These are phyloP conservation scores for Cadophora sp. DNA, from an alignment of 2,329 filamentous ascomycete genomes.

Conservation along the genomic window DNA sequence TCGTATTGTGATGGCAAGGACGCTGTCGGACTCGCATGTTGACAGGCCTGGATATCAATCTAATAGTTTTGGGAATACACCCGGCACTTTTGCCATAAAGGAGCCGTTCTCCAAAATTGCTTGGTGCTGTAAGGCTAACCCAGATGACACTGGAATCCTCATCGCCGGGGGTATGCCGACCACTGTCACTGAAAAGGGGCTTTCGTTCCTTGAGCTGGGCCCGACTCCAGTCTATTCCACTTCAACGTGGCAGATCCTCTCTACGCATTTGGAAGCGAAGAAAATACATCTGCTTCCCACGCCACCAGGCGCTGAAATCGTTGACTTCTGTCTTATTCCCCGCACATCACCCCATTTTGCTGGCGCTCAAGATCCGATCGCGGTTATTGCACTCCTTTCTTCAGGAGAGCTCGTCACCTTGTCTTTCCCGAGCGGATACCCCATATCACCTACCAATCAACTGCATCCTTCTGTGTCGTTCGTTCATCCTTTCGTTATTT, in stretches of 20 bases:
- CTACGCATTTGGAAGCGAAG: conserved; percentile 81
- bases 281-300: conserved; percentile 74
- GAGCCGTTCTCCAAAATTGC: conserved; percentile 80
- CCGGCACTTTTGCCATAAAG: conserved; percentile 64
- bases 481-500: conserved; percentile 86
- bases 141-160: conserved; percentile 89
- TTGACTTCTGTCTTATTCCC: conserved; percentile 84
- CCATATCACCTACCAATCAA: conserved; percentile 91
- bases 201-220: conserved; percentile 91
- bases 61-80: conserved; percentile 50
- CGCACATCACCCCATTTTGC: conserved; percentile 83
- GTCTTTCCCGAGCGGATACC: conserved; percentile 90
- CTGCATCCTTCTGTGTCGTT: conserved; percentile 87
- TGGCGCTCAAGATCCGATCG: conserved; percentile 89
- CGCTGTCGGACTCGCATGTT: conserved; percentile 75
- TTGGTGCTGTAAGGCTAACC: conserved; percentile 95
- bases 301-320: conserved; percentile 77
- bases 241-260: conserved; percentile 84
- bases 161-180: conserved; percentile 81
- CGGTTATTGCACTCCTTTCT: conserved; percentile 77
- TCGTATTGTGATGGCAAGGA: conserved; percentile 82
- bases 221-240: conserved; percentile 90
- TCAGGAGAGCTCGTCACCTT: conserved; percentile 90
- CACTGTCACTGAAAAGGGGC: conserved; percentile 72
- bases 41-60: conserved; percentile 64